Base-by-base conservation (phyloP, 208 protist genomes). In the Phytomonas serpens region DNA sequence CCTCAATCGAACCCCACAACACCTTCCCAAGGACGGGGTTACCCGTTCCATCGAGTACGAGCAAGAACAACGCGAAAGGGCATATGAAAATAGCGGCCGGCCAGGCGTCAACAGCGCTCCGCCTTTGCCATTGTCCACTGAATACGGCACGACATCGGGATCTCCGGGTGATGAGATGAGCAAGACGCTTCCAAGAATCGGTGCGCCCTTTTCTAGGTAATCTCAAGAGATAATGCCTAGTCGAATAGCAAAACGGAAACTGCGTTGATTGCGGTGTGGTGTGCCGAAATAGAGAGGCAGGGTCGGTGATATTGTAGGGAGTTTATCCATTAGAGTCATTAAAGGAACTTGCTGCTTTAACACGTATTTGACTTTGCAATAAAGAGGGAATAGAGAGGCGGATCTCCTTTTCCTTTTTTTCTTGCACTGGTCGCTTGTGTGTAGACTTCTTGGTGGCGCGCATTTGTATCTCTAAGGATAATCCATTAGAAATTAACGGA, bases 1-100 rank as follows among this genome's bases (percentile, higher is more conserved):
- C 64, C 71, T 96, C 30, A 94, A 93, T 75, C 81, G 87, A 16
- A 85, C 75, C 47, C 88, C 91, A 31, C 87, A 92, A 76, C 93
- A 90, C 62, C 62, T 32, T 65, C 70, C 81, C 11, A 77, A 88
- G 42, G 90, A 95, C 68, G 74, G 68, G 64, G 80, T 87, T 13
- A 86, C 87, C 5, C 85, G 83, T 7, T 81, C 80, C 34, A 90
- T 93, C 61, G 82, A 93, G 77, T 77, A 88, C 64, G 80, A 87
- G 77, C 82, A 86, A 75, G 67, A 76, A 32, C 69, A 77, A 57
- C 75, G 77, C 62, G 75, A 68, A 2, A 6, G 42, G 23, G 33
- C 27, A 3, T 10, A 65, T 47, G 63, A 61, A 19, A 52, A 38
- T 29, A 64, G 61, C 30, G 67, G 64, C 23, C 38, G n/a, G 31